Evolutionary conservation across 257 asterid genomes (phyloP), one percentile per base, ranked within the genome.

Genomic region (Cruciata laevipes): DNA sequence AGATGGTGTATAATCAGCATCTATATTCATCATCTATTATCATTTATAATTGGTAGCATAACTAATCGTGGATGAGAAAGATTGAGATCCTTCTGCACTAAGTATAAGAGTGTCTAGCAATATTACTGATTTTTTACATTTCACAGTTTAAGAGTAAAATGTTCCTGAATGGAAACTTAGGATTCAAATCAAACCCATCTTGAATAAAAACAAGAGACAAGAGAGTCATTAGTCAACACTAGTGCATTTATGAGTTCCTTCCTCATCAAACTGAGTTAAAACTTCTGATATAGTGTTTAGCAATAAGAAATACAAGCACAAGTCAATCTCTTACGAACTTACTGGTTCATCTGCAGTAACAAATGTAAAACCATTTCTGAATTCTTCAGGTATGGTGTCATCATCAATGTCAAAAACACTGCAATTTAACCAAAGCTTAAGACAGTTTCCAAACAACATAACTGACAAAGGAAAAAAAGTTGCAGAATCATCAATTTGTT

Each of bases 321-420:
- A 3, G 49, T 65, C 59, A 37, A 42, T 38, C 42, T 42, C 13
- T 55, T 3, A 31, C 57, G 58, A 33, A 52, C 9, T 74, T 83
- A 93, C 99, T 88, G 80, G 81, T 78, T 93, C 99, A 80, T 86
- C 88, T 66, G 99, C 88, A 33, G 79, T 63, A 76, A 69, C 59
- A 86, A 93, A 93, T 58, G 96, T 86, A 66, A 83, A 93, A 68
- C 99, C 99, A 71, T 93, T 93, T 81, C 97, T 85, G 78, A 78
- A 88, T 78, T 83, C 87, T 72, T 73, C 64, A 10, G 99, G 99
- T 71, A 90, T 69, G 24, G 83, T 73, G 38, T 86, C 87, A 77
- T 93, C 96, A 23, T 90, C 95, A 68, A 90, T 72, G 76, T 93
- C 97, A 18, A 93, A 93, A 65, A 93, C 97, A 77, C 99, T 93